Percentiles rank a stretch among this genome's conserved stretches.
phyloP scores from a whole-genome alignment of 1,284 basidiomycete genomes.

The Ganoderma multipileum region DNA sequence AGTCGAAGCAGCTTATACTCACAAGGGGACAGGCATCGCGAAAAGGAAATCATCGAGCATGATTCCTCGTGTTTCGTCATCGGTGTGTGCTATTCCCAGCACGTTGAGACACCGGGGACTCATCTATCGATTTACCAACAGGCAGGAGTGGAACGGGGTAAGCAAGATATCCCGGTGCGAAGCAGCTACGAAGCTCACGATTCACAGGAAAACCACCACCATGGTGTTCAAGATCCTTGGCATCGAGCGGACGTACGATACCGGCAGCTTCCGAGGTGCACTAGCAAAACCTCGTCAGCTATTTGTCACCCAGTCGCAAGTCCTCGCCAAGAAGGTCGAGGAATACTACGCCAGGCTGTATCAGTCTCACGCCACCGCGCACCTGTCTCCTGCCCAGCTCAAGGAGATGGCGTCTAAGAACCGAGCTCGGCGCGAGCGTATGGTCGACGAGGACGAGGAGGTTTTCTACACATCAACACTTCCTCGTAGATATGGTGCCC shows the following conservation, averaged over 20 bases:
- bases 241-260: conserved; percentile 59
- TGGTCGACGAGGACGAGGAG: conserved; percentile 58
- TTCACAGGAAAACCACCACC: conserved; percentile 71
- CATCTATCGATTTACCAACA: not conserved
- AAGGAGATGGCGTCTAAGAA: conserved; percentile 27
- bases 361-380: conserved; percentile 51
- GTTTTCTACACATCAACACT: conserved; percentile 51
- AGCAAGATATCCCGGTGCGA: conserved; percentile 9
- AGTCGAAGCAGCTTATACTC: not conserved
- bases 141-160: conserved; percentile 74
- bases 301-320: conserved; percentile 74
- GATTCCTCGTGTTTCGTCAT: conserved; percentile 68
- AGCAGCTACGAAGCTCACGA: not conserved
- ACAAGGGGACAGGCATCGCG: conserved; percentile 51
- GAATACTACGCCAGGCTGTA: conserved; percentile 66
- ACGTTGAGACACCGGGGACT: not conserved
- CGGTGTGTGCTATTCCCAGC: conserved; percentile 41
- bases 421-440: not conserved
- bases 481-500: conserved; percentile 60
- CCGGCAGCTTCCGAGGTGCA: conserved; percentile 34
- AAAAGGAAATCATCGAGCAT: conserved; percentile 69
- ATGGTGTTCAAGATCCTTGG: conserved; percentile 79
- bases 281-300: conserved; percentile 59
- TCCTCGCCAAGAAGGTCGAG: conserved; percentile 69
- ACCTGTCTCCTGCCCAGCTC: conserved; percentile 48